Evolutionary conservation across 2,329 filamentous ascomycete genomes (phyloP).

Genomic region (Aspergillus fumigatiaffinis): DNA sequence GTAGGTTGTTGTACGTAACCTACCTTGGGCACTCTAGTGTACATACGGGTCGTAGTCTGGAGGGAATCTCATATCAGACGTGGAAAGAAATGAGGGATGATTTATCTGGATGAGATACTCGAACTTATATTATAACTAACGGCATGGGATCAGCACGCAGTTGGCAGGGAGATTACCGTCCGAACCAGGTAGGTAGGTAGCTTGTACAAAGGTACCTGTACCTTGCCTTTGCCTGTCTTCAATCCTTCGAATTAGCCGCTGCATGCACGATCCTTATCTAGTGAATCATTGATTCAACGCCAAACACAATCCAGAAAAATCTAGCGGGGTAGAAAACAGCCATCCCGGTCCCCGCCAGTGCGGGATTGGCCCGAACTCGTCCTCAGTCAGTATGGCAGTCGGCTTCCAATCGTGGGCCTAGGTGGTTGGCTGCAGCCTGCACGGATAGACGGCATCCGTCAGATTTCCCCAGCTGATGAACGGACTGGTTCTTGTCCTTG

Average conservation of each 20-base stretch:
- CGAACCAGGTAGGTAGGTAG: not conserved
- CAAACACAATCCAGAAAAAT: conserved; percentile 17
- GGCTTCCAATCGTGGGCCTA: conserved; percentile 11
- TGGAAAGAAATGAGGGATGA: too few species aligned
- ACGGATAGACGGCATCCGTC: conserved; percentile 10
- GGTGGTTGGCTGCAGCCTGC: not conserved
- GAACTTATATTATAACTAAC: too few species aligned
- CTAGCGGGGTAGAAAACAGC: conserved; percentile 14
- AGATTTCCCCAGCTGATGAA: not conserved
- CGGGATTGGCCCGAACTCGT: conserved; percentile 8
- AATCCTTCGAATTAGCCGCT: not conserved
- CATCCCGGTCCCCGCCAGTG: conserved; percentile 3
- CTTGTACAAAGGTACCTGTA: too few species aligned
- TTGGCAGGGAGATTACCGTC: not conserved
- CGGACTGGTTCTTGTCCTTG: not conserved
- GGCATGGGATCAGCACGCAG: too few species aligned
- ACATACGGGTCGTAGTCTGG: too few species aligned
- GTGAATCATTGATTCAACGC: conserved; percentile 5
- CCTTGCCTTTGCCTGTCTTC: too few species aligned
- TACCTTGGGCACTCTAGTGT: too few species aligned
- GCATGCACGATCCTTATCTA: not conserved
- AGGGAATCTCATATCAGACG: too few species aligned
- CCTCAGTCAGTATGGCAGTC: not conserved
- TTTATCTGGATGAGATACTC: too few species aligned
- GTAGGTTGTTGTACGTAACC: not conserved